Conservation (phyloP, 345 rosid species). For the Murraya koenigii region DNA sequence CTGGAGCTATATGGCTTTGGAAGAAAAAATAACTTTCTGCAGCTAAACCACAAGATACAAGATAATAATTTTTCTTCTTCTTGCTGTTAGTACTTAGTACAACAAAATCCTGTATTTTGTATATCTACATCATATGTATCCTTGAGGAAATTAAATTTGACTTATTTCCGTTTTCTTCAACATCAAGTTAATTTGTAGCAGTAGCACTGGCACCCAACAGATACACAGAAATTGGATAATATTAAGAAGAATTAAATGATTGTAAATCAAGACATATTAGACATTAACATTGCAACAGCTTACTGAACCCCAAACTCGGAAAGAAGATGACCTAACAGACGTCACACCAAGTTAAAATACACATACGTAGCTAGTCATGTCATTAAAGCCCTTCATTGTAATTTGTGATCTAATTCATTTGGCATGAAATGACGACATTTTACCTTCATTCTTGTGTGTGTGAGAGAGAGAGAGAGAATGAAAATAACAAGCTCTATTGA, state of each 20-base stretch:
- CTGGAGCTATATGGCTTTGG: constrained; percentile 88
- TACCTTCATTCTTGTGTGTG: neutral
- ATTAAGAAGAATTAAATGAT: neutral
- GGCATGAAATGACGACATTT: neutral
- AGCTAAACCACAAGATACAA: neutral
- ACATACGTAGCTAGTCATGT: neutral
- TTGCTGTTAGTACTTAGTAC: too few species aligned
- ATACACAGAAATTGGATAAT: neutral
- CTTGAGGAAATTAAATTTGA: too few species aligned
- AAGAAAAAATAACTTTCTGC: neutral
- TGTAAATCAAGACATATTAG: neutral
- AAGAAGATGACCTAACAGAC: neutral
- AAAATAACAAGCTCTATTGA: neutral
- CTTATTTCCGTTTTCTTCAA: neutral
- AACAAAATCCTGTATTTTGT: neutral
- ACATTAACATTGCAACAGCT: neutral
- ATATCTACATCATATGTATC: too few species aligned
- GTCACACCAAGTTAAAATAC: neutral
- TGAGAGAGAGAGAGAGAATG: neutral
- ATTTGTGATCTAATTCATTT: neutral
- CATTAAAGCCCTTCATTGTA: neutral
- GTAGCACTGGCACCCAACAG: too few species aligned
- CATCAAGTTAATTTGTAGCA: neutral
- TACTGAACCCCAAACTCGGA: neutral
- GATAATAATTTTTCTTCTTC: neutral